Evolutionary conservation across 2,329 filamentous ascomycete species (phyloP).

Genomic region (Coniochaeta sp.): DNA sequence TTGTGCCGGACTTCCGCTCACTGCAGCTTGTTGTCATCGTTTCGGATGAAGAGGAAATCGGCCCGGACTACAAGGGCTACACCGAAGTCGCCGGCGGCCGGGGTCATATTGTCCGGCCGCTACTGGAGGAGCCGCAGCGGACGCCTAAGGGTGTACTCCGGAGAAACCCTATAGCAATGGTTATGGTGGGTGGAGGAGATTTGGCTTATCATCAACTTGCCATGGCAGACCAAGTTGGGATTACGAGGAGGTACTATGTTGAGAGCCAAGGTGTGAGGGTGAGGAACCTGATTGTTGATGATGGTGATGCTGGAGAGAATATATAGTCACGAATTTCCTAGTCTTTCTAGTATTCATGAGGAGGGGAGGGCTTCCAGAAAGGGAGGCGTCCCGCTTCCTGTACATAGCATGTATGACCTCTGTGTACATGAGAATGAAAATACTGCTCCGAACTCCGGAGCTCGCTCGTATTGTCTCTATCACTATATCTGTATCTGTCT

Average conservation of each 20-base stretch:
- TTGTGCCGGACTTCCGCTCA: slow-evolving; percentile 49
- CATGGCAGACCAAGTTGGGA: slow-evolving; percentile 58
- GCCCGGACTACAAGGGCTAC: slow-evolving; percentile 19
- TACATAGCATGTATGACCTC: background rate
- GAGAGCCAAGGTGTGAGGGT: slow-evolving; percentile 75
- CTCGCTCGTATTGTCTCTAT: background rate
- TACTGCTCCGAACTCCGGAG: background rate
- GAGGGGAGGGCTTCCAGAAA: background rate
- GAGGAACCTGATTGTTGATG: slow-evolving; percentile 64
- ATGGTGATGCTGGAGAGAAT: slow-evolving; percentile 17
- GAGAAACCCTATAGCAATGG: slow-evolving; percentile 68
- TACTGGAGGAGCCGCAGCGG: slow-evolving; percentile 67
- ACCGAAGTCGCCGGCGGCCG: slow-evolving; percentile 11
- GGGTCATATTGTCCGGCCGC: slow-evolving; percentile 42
- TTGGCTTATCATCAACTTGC: slow-evolving; percentile 56
- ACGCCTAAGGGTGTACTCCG: slow-evolving; percentile 63
- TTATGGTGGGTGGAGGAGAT: slow-evolving; percentile 71
- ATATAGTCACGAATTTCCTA: background rate
- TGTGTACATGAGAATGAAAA: background rate
- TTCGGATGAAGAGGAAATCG: slow-evolving; percentile 39
- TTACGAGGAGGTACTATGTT: slow-evolving; percentile 72
- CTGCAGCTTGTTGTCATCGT: slow-evolving; percentile 80
- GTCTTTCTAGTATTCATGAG: background rate
- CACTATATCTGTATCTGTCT: background rate
- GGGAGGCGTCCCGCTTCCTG: background rate